These are phyloP conservation scores for Viola pubescens DNA, from an alignment of 441 rosid genomes.

Conservation along the genomic window DNA sequence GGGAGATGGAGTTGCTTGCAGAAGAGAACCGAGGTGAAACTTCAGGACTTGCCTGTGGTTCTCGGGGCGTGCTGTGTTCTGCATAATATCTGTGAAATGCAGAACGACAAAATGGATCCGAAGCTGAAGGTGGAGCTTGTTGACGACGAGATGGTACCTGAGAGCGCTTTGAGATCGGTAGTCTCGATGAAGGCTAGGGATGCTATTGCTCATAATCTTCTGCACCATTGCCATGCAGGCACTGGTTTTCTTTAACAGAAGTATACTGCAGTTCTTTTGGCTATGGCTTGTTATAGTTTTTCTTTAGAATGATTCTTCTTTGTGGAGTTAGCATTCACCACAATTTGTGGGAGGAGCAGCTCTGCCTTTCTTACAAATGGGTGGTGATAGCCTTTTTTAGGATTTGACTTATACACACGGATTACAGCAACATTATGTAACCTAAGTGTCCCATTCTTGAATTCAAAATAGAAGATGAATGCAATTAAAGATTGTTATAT, in stretches of 20 bases:
- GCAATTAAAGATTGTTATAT: constrained; percentile 8
- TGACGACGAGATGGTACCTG: constrained; percentile 63
- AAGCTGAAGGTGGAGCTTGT: constrained; percentile 39
- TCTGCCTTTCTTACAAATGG: background rate
- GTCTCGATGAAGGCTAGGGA: constrained; percentile 48
- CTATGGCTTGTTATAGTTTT: constrained; percentile 1
- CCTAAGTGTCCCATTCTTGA: constrained; percentile 7
- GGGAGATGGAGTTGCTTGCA: constrained; percentile 76
- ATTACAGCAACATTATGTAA: constrained; percentile 15
- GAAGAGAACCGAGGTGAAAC: constrained; percentile 75
- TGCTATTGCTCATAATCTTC: constrained; percentile 64
- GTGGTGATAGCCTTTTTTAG: constrained; percentile 9
- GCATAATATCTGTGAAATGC: constrained; percentile 72
- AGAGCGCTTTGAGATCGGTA: constrained; percentile 39
- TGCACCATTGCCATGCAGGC: constrained; percentile 82
- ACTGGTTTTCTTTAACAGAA: constrained; percentile 45
- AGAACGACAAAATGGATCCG: constrained; percentile 41
- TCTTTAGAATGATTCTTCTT: constrained; percentile 3
- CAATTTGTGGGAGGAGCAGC: constrained; percentile 11
- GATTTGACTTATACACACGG: constrained; percentile 15
- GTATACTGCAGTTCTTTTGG: constrained; percentile 25
- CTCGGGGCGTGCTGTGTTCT: constrained; percentile 76
- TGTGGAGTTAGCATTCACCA: constrained; percentile 14
- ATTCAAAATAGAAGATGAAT: constrained; percentile 14
- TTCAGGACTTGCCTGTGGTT: constrained; percentile 64